A percentile compares a stretch with the other conserved stretches of the same genome.
Conservation (phyloP, 2,329 filamentous ascomycete genomes). For the Botrytis porri region DNA sequence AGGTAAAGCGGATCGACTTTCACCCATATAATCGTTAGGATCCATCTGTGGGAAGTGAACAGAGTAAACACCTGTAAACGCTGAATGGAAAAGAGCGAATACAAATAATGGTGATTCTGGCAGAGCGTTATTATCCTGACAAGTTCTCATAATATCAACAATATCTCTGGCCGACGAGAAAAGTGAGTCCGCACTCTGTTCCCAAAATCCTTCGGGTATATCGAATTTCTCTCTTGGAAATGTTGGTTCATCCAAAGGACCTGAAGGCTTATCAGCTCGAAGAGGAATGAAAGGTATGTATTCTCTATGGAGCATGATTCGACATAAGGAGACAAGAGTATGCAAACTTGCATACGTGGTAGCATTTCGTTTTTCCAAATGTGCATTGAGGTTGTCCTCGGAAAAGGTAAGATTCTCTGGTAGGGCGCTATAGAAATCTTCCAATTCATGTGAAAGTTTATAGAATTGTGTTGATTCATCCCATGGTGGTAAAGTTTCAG, state of each 20-base stretch:
- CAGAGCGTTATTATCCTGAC: conserved; percentile 57
- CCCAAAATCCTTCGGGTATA: conserved; percentile 58
- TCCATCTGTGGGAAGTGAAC: conserved; percentile 69
- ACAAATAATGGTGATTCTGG: conserved; percentile 63
- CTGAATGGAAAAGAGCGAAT: conserved; percentile 65
- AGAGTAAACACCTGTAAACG: conserved; percentile 64
- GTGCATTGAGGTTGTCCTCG: conserved; percentile 60
- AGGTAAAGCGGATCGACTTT: conserved; percentile 41
- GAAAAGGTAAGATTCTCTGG: conserved; percentile 55
- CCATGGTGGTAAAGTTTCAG: conserved; percentile 57
- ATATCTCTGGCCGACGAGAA: conserved; percentile 63
- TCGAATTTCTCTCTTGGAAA: conserved; percentile 48
- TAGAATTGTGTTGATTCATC: conserved; percentile 53
- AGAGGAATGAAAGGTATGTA: conserved; percentile 66
- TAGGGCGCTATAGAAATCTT: conserved; percentile 52
- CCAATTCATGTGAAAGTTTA: conserved; percentile 50
- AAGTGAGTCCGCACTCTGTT: conserved; percentile 57
- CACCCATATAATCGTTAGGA: conserved; percentile 50
- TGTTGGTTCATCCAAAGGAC: conserved; percentile 57
- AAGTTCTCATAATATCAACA: conserved; percentile 61
- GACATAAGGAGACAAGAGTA: conserved; percentile 61
- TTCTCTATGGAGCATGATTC: conserved; percentile 66
- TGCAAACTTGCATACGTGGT: conserved; percentile 66
- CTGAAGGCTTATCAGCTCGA: conserved; percentile 47
- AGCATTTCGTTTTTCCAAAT: conserved; percentile 61